A percentile compares a stretch with the other conserved stretches of the same genome.
phyloP scores from a whole-genome alignment of 2,329 filamentous ascomycete genomes.

The Colletotrichum spinosum region DNA sequence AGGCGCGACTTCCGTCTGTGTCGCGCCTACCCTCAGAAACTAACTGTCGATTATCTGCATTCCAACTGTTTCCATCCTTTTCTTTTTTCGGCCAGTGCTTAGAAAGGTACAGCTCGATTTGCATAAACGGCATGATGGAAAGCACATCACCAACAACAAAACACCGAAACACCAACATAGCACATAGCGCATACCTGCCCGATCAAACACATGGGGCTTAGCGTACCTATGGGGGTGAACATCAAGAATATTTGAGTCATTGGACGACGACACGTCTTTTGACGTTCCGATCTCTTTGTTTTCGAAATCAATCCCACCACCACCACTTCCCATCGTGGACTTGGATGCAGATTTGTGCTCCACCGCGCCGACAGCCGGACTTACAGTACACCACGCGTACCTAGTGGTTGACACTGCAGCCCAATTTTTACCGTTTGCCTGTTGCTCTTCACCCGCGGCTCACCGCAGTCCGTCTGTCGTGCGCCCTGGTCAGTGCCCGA shows the following conservation, averaged over 20 bases:
- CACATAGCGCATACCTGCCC: no score
- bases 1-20: constrained; percentile 1
- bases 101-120: no score
- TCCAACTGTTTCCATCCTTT: no score
- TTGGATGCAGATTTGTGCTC: constrained; percentile 6
- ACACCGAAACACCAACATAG: no score
- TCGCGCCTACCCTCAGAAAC: neutral
- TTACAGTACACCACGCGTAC: neutral
- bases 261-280: neutral
- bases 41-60: no score
- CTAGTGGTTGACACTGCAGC: constrained; percentile 7
- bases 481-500: constrained; percentile 14
- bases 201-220: no score
- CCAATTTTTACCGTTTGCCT: no score
- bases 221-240: no score
- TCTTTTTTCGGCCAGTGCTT: no score
- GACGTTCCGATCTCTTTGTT: constrained; percentile 3
- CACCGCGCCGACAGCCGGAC: constrained; percentile 25
- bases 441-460: constrained; percentile 14
- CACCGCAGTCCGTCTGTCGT: constrained; percentile 10
- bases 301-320: constrained; percentile 6
- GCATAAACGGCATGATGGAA: no score
- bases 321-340: constrained; percentile 22
- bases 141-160: no score
- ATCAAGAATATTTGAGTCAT: neutral